Evolutionary conservation across 495 filamentous ascomycete genomes (phyloP).

Genomic region (Lophium mytilinum): DNA sequence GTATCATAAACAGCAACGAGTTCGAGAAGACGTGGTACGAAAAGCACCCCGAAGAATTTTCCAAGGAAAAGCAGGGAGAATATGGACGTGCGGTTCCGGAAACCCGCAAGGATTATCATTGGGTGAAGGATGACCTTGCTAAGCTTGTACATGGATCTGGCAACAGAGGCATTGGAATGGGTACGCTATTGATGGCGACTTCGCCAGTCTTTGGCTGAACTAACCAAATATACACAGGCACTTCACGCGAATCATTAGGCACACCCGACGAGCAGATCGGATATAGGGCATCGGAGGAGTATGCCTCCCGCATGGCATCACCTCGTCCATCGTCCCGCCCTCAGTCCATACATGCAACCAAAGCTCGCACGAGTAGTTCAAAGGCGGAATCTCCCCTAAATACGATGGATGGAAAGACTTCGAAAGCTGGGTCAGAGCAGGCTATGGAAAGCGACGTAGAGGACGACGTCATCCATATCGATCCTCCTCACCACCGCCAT

Average conservation of each 20-base stretch:
- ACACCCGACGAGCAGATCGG: conserved; percentile 54
- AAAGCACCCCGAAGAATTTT: conserved; percentile 73
- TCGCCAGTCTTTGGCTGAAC: conserved; percentile 13
- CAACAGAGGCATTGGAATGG: conserved; percentile 55
- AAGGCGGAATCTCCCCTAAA: conserved; percentile 50
- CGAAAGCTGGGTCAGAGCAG: conserved; percentile 20
- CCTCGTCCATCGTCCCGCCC: conserved; percentile 46
- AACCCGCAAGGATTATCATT: conserved; percentile 67
- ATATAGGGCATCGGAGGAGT: conserved; percentile 72
- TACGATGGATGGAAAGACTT: conserved; percentile 22
- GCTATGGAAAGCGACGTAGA: conserved; percentile 41
- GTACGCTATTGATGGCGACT: conserved; percentile 15
- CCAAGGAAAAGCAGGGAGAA: conserved; percentile 63
- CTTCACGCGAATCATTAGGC: conserved; percentile 28
- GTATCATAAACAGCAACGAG: conserved; percentile 48
- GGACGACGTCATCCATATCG: conserved; percentile 65
- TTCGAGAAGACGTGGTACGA: conserved; percentile 83
- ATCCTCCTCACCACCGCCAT: conserved; percentile 54
- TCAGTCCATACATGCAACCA: conserved; percentile 29
- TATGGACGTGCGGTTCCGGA: conserved; percentile 57
- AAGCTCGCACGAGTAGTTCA: conserved; percentile 36
- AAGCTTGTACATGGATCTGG: conserved; percentile 74
- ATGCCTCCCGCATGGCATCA: conserved; percentile 59
- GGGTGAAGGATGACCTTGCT: conserved; percentile 88
- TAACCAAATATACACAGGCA: conserved; percentile 25